phyloP scores from a whole-genome alignment of 306 rosid genomes.

The Prunus kanzakura region DNA sequence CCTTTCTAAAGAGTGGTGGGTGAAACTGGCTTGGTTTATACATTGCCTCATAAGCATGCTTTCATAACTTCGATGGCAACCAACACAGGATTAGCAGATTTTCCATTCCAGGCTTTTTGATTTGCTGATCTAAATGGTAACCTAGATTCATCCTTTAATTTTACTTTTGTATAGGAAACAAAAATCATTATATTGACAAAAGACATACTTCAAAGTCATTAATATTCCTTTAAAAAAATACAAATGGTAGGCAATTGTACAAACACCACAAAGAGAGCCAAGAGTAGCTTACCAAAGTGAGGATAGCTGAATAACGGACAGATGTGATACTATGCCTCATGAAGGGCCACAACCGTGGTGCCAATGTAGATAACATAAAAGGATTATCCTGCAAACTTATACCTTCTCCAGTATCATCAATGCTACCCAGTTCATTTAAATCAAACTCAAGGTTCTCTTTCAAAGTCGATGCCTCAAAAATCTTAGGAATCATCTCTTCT shows the following conservation, averaged over 20 bases:
- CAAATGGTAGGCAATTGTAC: background rate
- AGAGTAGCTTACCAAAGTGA: conserved; percentile 71
- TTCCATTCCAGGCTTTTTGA: background rate
- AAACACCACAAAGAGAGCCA: conserved; percentile 1
- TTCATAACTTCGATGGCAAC: background rate
- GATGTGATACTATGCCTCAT: conserved; percentile 94
- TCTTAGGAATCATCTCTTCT: conserved; percentile 81
- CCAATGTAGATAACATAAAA: conserved; percentile 67
- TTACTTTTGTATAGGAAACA: background rate
- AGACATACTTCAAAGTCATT: background rate
- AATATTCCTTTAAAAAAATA: background rate
- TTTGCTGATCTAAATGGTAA: background rate
- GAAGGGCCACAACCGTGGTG: conserved; percentile 96
- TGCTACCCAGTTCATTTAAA: conserved; percentile 48
- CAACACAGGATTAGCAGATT: background rate
- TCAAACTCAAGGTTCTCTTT: conserved; percentile 44
- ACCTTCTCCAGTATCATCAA: conserved; percentile 40
- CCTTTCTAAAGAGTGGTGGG: background rate
- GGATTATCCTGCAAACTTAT: conserved; percentile 56
- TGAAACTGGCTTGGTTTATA: background rate
- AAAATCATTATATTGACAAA: background rate
- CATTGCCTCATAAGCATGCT: conserved; percentile 5
- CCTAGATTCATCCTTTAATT: background rate
- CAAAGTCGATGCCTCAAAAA: conserved; percentile 51
- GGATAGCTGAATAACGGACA: conserved; percentile 88